A percentile compares a stretch with the other conserved stretches of the same genome.
These are phyloP conservation scores for Vigna angularis DNA, from an alignment of 306 rosid species.

Conservation along the genomic window DNA sequence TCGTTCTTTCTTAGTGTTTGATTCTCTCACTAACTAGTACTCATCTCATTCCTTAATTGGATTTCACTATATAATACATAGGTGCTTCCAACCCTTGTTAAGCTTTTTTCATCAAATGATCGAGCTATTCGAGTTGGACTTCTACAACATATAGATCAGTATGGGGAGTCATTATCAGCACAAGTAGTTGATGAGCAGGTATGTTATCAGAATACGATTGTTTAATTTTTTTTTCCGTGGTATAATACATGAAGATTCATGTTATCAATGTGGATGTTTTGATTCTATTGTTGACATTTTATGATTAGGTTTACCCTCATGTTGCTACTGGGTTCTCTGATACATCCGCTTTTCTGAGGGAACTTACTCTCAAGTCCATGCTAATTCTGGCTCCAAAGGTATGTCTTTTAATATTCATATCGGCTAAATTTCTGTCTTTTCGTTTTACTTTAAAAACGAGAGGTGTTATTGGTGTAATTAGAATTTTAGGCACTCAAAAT, in stretches of 20 bases:
- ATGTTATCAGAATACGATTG: conserved; percentile 38
- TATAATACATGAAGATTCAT: conserved; percentile 16
- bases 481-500: conserved; percentile 3
- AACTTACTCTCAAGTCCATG: conserved; percentile 95
- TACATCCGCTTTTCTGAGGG: conserved; percentile 96
- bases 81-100: conserved; percentile 89
- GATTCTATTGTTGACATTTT: conserved; percentile 43
- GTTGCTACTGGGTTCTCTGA: conserved; percentile 96
- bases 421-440: conserved; percentile 19
- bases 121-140: conserved; percentile 92
- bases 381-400: conserved; percentile 95
- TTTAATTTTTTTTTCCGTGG: conserved; percentile 33
- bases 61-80: conserved; percentile 46
- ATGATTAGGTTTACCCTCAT: conserved; percentile 87
- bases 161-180: conserved; percentile 86
- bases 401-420: conserved; percentile 33
- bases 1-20: conserved; percentile 2
- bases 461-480: conserved; percentile 35
- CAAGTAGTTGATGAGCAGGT: conserved; percentile 96
- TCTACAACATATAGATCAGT: conserved; percentile 96
- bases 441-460: background rate
- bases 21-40: conserved; percentile 17
- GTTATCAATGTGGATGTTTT: conserved; percentile 34
- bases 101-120: conserved; percentile 95
- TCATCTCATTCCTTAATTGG: conserved; percentile 34